phyloP scores from a whole-genome alignment of 257 asterid genomes.

The Eustoma russellianum region DNA sequence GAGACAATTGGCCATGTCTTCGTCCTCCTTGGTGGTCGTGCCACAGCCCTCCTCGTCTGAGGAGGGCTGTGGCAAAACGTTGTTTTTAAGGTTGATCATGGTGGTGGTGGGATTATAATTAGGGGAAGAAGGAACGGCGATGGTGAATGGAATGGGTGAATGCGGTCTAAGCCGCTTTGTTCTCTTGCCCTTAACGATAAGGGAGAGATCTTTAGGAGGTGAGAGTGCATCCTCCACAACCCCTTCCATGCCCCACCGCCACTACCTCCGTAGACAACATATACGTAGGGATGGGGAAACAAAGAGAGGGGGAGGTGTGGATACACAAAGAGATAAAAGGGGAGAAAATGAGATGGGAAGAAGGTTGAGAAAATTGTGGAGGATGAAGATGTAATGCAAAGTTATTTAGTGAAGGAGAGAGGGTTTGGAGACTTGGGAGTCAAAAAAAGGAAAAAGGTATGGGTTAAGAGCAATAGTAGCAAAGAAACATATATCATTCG shows the following conservation, averaged over 20 bases:
- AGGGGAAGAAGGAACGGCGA: slow-evolving; percentile 8
- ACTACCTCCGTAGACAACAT: slow-evolving; percentile 4
- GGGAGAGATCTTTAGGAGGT: slow-evolving; percentile 24
- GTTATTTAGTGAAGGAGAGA: slow-evolving; percentile 23
- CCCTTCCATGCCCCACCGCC: slow-evolving; percentile 20
- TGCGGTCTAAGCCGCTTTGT: slow-evolving; percentile 32
- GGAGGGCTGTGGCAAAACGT: slow-evolving; percentile 9
- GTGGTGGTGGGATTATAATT: background rate
- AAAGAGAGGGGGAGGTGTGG: background rate
- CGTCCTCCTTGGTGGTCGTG: slow-evolving; percentile 36
- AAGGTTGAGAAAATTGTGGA: background rate
- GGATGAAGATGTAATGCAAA: background rate
- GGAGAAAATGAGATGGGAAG: slow-evolving; percentile 6
- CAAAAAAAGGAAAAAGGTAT: slow-evolving; percentile 4
- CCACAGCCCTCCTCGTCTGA: slow-evolving; percentile 10
- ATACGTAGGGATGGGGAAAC: slow-evolving; percentile 1
- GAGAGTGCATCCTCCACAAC: slow-evolving; percentile 17
- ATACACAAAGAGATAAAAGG: background rate
- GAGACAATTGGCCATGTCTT: slow-evolving; percentile 74
- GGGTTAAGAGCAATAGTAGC: slow-evolving; percentile 6
- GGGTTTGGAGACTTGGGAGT: slow-evolving; percentile 27
- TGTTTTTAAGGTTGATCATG: too few relatives aligned
- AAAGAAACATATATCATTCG: too few relatives aligned
- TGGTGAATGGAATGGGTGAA: slow-evolving; percentile 13
- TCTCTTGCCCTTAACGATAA: slow-evolving; percentile 30